phyloP scores from a whole-genome alignment of 345 rosid species.

The Odontarrhena argentea region DNA sequence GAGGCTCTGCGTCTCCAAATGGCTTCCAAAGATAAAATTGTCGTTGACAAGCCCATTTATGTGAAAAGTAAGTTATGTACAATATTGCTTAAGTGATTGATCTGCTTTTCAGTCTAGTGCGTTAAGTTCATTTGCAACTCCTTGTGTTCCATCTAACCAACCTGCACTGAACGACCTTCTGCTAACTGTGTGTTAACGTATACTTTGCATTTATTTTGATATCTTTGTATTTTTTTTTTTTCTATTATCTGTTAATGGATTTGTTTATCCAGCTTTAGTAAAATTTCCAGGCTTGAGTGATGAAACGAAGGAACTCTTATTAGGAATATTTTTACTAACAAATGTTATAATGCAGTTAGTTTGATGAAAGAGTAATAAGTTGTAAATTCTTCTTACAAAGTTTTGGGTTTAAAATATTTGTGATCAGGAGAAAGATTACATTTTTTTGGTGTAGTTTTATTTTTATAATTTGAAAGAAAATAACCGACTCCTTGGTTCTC shows the following conservation, averaged over 20 bases:
- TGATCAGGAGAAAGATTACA: conserved; percentile 2
- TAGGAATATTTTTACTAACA: not conserved
- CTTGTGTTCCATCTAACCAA: conserved; percentile 20
- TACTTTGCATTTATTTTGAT: conserved; percentile 8
- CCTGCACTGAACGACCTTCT: conserved; percentile 22
- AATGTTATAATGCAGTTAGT: not conserved
- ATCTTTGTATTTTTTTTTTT: conserved; percentile 1
- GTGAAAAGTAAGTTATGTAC: conserved; percentile 69
- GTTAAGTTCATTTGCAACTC: conserved; percentile 26
- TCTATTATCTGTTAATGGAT: not conserved
- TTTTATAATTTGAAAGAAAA: conserved; percentile 19
- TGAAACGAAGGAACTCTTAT: conserved; percentile 6
- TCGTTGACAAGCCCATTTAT: conserved; percentile 82
- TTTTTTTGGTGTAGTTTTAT: not conserved
- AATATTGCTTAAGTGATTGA: conserved; percentile 4
- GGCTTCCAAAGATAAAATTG: conserved; percentile 94
- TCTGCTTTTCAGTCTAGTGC: conserved; percentile 2
- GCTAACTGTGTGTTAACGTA: conserved; percentile 11
- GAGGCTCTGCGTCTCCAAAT: conserved; percentile 98
- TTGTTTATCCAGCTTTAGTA: not conserved
- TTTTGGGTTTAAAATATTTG: not conserved
- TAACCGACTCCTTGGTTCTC: not conserved
- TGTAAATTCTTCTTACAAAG: not conserved
- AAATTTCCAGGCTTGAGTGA: not conserved
- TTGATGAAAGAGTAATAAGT: conserved; percentile 17